phyloP scores from a whole-genome alignment of 257 asterid species.

The Fraxinus quadrangulata region DNA sequence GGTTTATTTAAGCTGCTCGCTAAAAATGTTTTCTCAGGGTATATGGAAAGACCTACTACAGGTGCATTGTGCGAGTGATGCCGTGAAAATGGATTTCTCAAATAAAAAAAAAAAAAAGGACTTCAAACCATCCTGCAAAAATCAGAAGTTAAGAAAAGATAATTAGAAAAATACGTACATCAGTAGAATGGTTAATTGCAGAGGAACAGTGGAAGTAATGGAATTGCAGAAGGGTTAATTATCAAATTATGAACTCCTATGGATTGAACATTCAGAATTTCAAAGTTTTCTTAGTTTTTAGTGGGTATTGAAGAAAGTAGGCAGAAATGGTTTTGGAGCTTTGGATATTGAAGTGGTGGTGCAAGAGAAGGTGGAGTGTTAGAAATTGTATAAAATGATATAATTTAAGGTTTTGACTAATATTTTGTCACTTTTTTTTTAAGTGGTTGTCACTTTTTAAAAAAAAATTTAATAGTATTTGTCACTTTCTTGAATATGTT shows the following conservation, averaged over 20 bases:
- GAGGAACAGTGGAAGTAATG: not conserved
- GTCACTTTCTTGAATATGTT: too few relatives aligned
- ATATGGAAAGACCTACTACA: too few relatives aligned
- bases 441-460: too few relatives aligned
- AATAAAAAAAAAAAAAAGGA: constrained; percentile 45
- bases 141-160: constrained; percentile 10
- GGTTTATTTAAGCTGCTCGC: constrained; percentile 27
- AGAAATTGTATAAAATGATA: too few relatives aligned
- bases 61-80: constrained; percentile 4
- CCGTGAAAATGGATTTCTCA: constrained; percentile 59
- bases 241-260: too few relatives aligned
- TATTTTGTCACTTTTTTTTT: too few relatives aligned
- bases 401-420: too few relatives aligned
- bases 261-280: not conserved
- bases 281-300: not conserved
- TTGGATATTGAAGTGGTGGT: too few relatives aligned
- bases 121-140: constrained; percentile 68
- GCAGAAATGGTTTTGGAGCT: too few relatives aligned
- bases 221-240: not conserved
- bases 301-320: too few relatives aligned
- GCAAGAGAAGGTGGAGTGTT: too few relatives aligned
- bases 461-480: too few relatives aligned
- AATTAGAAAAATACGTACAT: constrained; percentile 5
- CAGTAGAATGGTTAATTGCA: constrained; percentile 5
- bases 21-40: not conserved